phyloP scores from a whole-genome alignment of 768 basidiomycete genomes.

The Chlorophyllum brunneum region DNA sequence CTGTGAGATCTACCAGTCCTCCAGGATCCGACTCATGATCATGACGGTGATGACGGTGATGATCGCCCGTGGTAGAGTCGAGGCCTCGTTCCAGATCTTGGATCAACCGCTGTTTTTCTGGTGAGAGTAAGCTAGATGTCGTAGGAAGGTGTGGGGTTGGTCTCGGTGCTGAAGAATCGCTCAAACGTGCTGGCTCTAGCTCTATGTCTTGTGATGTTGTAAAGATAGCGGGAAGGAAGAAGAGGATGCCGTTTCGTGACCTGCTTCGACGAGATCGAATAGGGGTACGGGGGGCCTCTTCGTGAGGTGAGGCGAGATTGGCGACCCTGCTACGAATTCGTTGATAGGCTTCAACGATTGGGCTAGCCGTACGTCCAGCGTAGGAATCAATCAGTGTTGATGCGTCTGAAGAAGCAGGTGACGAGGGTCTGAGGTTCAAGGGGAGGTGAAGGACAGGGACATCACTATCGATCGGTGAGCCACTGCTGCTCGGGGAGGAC shows the following conservation, averaged over 20 bases:
- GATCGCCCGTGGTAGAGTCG: not conserved
- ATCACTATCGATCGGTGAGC: conserved; percentile 44
- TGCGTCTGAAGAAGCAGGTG: conserved; percentile 50
- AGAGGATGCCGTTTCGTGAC: conserved; percentile 59
- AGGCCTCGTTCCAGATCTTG: conserved; percentile 22
- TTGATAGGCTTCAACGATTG: conserved; percentile 49
- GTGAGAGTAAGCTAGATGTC: conserved; percentile 19
- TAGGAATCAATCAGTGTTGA: conserved; percentile 41
- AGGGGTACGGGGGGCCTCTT: conserved; percentile 41
- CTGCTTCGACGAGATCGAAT: conserved; percentile 43
- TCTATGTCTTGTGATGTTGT: conserved; percentile 48
- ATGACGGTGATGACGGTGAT: not conserved
- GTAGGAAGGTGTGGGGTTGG: conserved; percentile 1
- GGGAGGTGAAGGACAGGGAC: conserved; percentile 62
- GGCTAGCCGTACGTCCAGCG: conserved; percentile 36
- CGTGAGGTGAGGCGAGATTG: conserved; percentile 40
- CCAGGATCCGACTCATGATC: conserved; percentile 1
- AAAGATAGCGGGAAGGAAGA: conserved; percentile 82
- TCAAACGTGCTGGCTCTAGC: conserved; percentile 26
- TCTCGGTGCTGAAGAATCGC: not conserved
- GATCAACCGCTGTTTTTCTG: conserved; percentile 43
- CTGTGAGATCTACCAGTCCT: conserved; percentile 2
- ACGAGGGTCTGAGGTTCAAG: conserved; percentile 52
- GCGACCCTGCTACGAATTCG: conserved; percentile 56
- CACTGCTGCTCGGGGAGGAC: conserved; percentile 36